phyloP scores from a whole-genome alignment of 2,329 filamentous ascomycete species.

The Thelonectria olida region DNA sequence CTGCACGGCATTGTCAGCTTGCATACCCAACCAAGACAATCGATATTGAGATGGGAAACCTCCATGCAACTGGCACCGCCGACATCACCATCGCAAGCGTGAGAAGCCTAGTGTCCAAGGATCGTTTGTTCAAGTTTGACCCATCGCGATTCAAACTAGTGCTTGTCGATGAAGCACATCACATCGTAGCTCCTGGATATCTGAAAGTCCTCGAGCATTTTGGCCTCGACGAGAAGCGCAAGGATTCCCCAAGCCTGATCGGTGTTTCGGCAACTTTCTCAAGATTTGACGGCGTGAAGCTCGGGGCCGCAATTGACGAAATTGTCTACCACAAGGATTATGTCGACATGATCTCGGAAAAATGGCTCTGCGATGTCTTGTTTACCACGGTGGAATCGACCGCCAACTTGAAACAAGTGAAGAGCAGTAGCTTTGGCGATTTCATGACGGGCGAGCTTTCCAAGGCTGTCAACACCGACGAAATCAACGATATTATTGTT shows the following conservation, averaged over 20 bases:
- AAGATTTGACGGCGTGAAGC: constrained; percentile 81
- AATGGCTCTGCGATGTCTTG: constrained; percentile 90
- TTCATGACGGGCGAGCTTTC: constrained; percentile 84
- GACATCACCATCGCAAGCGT: constrained; percentile 96
- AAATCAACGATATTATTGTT: constrained; percentile 85
- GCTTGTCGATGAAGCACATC: constrained; percentile 95
- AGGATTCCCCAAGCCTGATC: constrained; percentile 71
- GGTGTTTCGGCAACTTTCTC: constrained; percentile 87
- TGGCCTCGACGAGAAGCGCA: constrained; percentile 63
- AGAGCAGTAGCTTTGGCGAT: constrained; percentile 71
- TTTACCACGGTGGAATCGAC: constrained; percentile 92
- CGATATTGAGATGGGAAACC: constrained; percentile 90
- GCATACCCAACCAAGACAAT: constrained; percentile 84
- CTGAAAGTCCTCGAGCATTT: constrained; percentile 82
- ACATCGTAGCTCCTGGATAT: constrained; percentile 89
- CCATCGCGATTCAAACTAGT: constrained; percentile 85
- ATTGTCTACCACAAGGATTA: constrained; percentile 92
- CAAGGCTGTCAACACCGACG: constrained; percentile 80
- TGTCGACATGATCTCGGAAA: constrained; percentile 78
- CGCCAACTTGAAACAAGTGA: constrained; percentile 79
- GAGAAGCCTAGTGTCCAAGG: constrained; percentile 80
- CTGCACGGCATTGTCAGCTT: constrained; percentile 81
- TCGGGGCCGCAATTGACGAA: constrained; percentile 89
- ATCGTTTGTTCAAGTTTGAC: constrained; percentile 84
- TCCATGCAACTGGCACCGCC: constrained; percentile 79